These are phyloP conservation scores for Lasiosphaeria ovina DNA, from an alignment of 495 filamentous ascomycete species.

Conservation along the genomic window DNA sequence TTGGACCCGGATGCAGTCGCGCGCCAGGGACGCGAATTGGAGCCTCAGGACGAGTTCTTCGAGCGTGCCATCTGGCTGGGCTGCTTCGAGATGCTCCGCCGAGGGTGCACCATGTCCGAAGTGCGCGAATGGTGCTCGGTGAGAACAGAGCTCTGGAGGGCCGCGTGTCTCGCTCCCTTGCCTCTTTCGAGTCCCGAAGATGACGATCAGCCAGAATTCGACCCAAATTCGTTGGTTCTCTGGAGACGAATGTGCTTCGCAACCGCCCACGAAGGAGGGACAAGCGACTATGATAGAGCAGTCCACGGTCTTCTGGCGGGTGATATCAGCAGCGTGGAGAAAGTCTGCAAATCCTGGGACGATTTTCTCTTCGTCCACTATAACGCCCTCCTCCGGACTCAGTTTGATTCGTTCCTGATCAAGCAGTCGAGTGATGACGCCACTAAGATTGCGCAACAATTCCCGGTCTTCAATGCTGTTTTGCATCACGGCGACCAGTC, in stretches of 20 bases:
- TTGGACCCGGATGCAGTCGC: conserved; percentile 88
- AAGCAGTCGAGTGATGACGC: conserved; percentile 44
- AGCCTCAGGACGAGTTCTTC: conserved; percentile 77
- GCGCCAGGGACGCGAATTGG: conserved; percentile 69
- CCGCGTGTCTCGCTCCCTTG: conserved; percentile 61
- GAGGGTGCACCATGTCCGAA: conserved; percentile 66
- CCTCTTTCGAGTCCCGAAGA: conserved; percentile 45
- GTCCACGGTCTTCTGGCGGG: conserved; percentile 88
- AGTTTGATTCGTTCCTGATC: conserved; percentile 62
- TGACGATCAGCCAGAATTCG: conserved; percentile 34
- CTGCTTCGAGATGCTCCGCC: conserved; percentile 83
- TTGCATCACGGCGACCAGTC: conserved; percentile 52
- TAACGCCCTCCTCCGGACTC: conserved; percentile 71
- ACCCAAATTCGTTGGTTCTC: conserved; percentile 54
- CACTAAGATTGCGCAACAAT: conserved; percentile 37
- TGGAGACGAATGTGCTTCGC: conserved; percentile 85
- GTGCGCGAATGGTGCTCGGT: conserved; percentile 79
- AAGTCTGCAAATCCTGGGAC: conserved; percentile 78
- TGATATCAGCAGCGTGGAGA: conserved; percentile 70
- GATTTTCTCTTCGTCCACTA: conserved; percentile 89
- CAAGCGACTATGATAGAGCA: conserved; percentile 76
- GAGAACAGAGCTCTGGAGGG: conserved; percentile 81
- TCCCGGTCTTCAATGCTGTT: conserved; percentile 51
- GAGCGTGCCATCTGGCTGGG: conserved; percentile 85
- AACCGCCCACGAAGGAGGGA: conserved; percentile 63